phyloP scores from a whole-genome alignment of 1,284 basidiomycete genomes.

The Cutaneotrichosporon arboriforme region DNA sequence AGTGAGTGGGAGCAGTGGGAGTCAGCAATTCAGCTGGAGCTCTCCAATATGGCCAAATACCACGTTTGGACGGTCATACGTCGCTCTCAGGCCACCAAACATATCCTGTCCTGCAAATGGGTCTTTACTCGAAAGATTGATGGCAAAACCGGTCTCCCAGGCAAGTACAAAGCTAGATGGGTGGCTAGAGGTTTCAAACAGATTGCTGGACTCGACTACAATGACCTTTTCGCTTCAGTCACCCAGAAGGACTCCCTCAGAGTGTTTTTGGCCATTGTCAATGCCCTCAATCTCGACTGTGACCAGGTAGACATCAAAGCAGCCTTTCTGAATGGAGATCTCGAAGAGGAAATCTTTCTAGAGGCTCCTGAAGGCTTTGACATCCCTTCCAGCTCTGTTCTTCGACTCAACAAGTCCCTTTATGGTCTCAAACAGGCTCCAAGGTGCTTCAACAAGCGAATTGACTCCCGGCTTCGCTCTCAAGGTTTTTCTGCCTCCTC shows the following conservation, averaged over 20 bases:
- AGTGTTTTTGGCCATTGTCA: conserved; percentile 24
- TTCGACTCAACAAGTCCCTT: no score
- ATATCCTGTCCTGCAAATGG: conserved; percentile 1
- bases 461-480: no score
- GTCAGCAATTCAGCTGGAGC: conserved; percentile 16
- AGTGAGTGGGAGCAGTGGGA: conserved; percentile 13
- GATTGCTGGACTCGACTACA: conserved; percentile 18
- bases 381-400: no score
- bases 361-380: not conserved
- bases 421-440: no score
- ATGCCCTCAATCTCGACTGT: conserved; percentile 22
- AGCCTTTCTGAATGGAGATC: conserved; percentile 5
- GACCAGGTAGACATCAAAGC: conserved; percentile 30
- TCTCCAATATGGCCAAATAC: conserved; percentile 22
- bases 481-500: no score
- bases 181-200: not conserved
- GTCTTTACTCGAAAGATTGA: conserved; percentile 17
- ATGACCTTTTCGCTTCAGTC: conserved; percentile 20
- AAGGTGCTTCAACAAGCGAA: no score
- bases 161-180: conserved; percentile 10
- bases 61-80: conserved; percentile 14
- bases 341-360: not conserved
- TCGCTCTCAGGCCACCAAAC: not conserved
- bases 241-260: conserved; percentile 27
- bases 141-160: conserved; percentile 11